A percentile compares a stretch with the other conserved stretches of the same genome.
Evolutionary conservation across 352 stramenopile species (phyloP).

Genomic region (Phytophthora tentaculata): DNA sequence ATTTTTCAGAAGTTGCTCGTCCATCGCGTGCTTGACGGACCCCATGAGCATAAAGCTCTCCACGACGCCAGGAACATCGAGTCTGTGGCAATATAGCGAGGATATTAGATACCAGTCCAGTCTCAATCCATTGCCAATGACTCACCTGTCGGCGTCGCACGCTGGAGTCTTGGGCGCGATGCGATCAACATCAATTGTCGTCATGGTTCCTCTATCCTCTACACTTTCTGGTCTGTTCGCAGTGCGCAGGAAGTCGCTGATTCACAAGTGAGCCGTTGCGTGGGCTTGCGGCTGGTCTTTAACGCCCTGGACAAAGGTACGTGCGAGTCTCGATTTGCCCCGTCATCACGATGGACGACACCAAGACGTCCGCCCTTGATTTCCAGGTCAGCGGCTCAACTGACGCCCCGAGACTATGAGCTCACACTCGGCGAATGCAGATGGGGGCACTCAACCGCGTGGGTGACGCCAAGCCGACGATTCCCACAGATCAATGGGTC

Average conservation of each 20-base stretch:
- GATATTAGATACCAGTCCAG: slow-evolving; percentile 5
- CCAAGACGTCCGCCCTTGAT: slow-evolving; percentile 23
- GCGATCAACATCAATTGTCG: slow-evolving; percentile 23
- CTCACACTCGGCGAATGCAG: slow-evolving; percentile 6
- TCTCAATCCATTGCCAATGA: background rate
- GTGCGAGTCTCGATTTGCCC: slow-evolving; percentile 27
- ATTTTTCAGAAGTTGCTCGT: slow-evolving; percentile 65
- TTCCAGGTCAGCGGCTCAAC: slow-evolving; percentile 17
- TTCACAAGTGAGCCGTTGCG: slow-evolving; percentile 23
- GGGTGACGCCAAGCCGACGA: slow-evolving; percentile 5
- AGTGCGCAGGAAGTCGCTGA: slow-evolving; percentile 17
- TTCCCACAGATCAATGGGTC: slow-evolving; percentile 22
- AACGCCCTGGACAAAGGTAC: slow-evolving; percentile 18
- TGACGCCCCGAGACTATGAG: slow-evolving; percentile 12
- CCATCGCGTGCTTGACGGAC: slow-evolving; percentile 62
- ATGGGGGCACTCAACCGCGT: slow-evolving; percentile 10
- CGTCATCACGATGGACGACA: slow-evolving; percentile 27
- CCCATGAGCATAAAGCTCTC: slow-evolving; percentile 60
- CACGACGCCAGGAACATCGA: slow-evolving; percentile 70
- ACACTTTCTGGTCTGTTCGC: slow-evolving; percentile 22
- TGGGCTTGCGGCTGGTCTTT: slow-evolving; percentile 25
- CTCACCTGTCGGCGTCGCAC: slow-evolving; percentile 30
- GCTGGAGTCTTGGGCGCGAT: slow-evolving; percentile 7
- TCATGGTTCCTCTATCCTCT: slow-evolving; percentile 25
- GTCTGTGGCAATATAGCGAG: slow-evolving; percentile 30